Evolutionary conservation across 2,329 filamentous ascomycete genomes (phyloP).

Genomic region (Juglanconis oblonga): DNA sequence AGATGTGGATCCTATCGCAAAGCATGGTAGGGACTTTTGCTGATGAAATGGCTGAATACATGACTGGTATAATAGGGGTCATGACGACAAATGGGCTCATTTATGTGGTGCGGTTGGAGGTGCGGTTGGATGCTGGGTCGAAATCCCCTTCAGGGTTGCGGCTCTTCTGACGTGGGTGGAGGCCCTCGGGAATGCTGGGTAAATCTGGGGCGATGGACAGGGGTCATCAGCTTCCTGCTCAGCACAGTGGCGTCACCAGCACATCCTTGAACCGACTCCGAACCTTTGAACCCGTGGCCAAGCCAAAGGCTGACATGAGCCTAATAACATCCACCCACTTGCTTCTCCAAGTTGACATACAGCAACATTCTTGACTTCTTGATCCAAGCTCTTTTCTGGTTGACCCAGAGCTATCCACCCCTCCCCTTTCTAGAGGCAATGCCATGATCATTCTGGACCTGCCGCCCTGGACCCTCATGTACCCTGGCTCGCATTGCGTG

Average conservation of each 20-base stretch:
- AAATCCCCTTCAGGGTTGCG: no score
- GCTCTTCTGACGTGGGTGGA: no score
- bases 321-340: neutral
- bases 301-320: neutral
- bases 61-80: no score
- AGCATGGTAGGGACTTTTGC: no score
- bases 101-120: no score
- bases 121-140: no score
- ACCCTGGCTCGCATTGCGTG: conserved; percentile 13
- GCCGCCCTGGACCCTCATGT: conserved; percentile 8
- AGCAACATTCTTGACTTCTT: neutral
- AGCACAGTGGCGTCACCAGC: neutral
- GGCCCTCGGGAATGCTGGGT: neutral
- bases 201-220: neutral
- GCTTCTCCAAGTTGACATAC: no score
- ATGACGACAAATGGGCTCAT: no score
- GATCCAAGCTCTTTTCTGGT: neutral
- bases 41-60: no score
- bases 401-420: neutral
- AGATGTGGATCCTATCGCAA: no score
- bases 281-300: no score
- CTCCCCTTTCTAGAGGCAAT: conserved; percentile 5
- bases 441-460: conserved; percentile 12
- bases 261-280: no score
- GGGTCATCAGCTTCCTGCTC: neutral